Evolutionary conservation across 768 basidiomycete species (phyloP).

Genomic region (Trametes cubensis): DNA sequence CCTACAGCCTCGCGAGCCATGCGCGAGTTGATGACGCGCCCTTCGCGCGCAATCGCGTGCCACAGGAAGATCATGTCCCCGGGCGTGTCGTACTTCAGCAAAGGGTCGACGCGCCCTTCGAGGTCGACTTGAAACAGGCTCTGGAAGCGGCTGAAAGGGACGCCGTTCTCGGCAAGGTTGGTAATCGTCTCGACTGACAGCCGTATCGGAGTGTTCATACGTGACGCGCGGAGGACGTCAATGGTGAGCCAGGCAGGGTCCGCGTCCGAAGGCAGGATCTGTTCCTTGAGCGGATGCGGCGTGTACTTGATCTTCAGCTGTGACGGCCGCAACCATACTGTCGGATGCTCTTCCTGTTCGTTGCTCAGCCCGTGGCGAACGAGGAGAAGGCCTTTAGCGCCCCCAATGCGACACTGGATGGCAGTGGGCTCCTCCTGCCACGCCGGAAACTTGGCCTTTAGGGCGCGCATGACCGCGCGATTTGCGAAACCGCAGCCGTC

Average conservation of each 20-base stretch:
- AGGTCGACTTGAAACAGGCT: constrained; percentile 22
- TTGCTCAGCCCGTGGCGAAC: constrained; percentile 27
- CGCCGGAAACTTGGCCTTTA: constrained; percentile 23
- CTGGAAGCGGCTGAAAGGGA: constrained; percentile 44
- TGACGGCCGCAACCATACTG: constrained; percentile 35
- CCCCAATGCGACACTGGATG: constrained; percentile 34
- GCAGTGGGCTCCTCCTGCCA: constrained; percentile 34
- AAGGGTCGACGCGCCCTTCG: constrained; percentile 30
- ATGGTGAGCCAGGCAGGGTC: constrained; percentile 51
- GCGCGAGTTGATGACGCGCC: constrained; percentile 29
- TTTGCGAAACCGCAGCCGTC: constrained; percentile 79
- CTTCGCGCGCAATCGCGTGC: constrained; percentile 26
- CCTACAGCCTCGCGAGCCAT: constrained; percentile 29
- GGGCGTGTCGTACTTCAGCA: constrained; percentile 15
- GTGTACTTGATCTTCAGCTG: constrained; percentile 43
- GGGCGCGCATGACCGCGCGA: constrained; percentile 44
- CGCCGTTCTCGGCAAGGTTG: constrained; percentile 67
- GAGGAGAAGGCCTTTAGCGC: constrained; percentile 37
- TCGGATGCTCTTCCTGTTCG: constrained; percentile 19
- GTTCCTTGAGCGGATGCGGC: constrained; percentile 21
- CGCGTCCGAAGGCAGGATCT: constrained; percentile 13
- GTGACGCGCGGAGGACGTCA: constrained; percentile 57
- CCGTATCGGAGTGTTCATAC: constrained; percentile 47
- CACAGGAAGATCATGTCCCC: constrained; percentile 30
- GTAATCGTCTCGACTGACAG: constrained; percentile 62